Conservation (phyloP, 805 yeast genomes). For the Lachancea sp. region DNA sequence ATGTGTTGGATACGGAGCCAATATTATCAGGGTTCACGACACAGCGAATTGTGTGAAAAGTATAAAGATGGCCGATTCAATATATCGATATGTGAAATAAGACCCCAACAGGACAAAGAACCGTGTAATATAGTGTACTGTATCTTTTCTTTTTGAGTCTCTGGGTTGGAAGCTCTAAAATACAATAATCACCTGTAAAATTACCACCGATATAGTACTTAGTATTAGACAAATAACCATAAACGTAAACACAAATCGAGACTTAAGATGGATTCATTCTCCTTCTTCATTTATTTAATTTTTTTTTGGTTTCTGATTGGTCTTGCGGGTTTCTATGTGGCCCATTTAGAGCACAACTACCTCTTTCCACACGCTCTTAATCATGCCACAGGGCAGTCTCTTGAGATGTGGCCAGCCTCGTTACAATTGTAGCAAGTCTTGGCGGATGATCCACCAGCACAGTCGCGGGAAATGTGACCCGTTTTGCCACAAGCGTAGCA, state of each 20-base stretch:
- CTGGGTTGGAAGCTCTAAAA: too few species aligned
- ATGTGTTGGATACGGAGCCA: slow-evolving; percentile 64
- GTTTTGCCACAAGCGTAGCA: slow-evolving; percentile 90
- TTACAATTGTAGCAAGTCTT: slow-evolving; percentile 44
- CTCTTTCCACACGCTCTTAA: too few species aligned
- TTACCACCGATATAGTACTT: slow-evolving; percentile 3
- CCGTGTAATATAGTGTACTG: too few species aligned
- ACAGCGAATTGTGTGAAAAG: slow-evolving; percentile 52
- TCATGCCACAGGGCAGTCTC: slow-evolving; percentile 48
- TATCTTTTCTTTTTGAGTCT: too few species aligned
- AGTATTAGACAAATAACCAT: slow-evolving; percentile 6
- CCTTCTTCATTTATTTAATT: neutral
- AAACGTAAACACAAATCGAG: slow-evolving; percentile 3
- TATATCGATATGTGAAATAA: slow-evolving; percentile 22
- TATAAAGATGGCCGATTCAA: slow-evolving; percentile 63
- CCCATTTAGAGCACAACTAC: too few species aligned
- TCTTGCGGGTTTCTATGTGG: too few species aligned
- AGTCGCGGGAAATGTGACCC: slow-evolving; percentile 86
- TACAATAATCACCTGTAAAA: slow-evolving; percentile 2
- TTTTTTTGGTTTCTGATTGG: neutral
- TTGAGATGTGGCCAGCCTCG: slow-evolving; percentile 77
- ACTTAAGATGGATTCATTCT: too few species aligned
- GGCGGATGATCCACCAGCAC: slow-evolving; percentile 53
- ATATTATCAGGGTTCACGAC: slow-evolving; percentile 87
- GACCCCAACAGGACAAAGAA: too few species aligned